A percentile compares a stretch with the other conserved stretches of the same genome.
These are phyloP conservation scores for Colletotrichum orchidophilum DNA, from an alignment of 2,329 filamentous ascomycete genomes.

Conservation along the genomic window DNA sequence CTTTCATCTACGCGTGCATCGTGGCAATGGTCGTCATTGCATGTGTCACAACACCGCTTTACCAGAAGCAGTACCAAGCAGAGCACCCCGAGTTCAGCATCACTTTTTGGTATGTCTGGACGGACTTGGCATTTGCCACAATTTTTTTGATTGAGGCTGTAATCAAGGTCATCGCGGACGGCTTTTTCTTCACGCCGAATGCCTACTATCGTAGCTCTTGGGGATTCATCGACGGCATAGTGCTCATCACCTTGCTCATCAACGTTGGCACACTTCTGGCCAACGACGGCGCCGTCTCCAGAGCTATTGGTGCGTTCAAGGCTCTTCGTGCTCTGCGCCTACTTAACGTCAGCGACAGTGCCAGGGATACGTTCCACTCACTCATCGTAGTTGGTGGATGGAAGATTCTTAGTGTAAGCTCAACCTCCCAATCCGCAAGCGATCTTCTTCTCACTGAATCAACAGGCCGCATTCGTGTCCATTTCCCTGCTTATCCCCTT, in stretches of 20 bases:
- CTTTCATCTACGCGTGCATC: slow-evolving; percentile 92
- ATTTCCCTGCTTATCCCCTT: slow-evolving; percentile 95
- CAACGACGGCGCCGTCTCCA: slow-evolving; percentile 84
- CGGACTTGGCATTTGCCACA: slow-evolving; percentile 87
- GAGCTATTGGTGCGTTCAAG: slow-evolving; percentile 96
- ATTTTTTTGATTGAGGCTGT: slow-evolving; percentile 87
- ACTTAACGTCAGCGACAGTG: slow-evolving; percentile 95
- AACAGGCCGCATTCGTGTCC: slow-evolving; percentile 85
- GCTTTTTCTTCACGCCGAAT: slow-evolving; percentile 95
- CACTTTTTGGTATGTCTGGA: slow-evolving; percentile 94
- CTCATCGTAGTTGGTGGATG: slow-evolving; percentile 93
- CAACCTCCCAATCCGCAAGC: slow-evolving; percentile 31
- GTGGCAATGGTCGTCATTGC: slow-evolving; percentile 98
- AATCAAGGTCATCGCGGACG: slow-evolving; percentile 95
- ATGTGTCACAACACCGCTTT: slow-evolving; percentile 92
- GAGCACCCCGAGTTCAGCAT: slow-evolving; percentile 64
- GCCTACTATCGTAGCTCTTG: slow-evolving; percentile 96
- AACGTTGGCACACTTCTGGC: slow-evolving; percentile 86
- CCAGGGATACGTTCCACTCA: slow-evolving; percentile 95
- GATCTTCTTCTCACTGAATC: neutral
- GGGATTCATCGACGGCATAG: slow-evolving; percentile 94
- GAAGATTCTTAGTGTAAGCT: slow-evolving; percentile 86
- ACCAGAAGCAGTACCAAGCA: slow-evolving; percentile 87
- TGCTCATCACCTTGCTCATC: slow-evolving; percentile 93
- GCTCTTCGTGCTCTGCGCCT: slow-evolving; percentile 89